Conservation (phyloP, 148 eudicot genomes). For the Fagopyrum homotropicum region DNA sequence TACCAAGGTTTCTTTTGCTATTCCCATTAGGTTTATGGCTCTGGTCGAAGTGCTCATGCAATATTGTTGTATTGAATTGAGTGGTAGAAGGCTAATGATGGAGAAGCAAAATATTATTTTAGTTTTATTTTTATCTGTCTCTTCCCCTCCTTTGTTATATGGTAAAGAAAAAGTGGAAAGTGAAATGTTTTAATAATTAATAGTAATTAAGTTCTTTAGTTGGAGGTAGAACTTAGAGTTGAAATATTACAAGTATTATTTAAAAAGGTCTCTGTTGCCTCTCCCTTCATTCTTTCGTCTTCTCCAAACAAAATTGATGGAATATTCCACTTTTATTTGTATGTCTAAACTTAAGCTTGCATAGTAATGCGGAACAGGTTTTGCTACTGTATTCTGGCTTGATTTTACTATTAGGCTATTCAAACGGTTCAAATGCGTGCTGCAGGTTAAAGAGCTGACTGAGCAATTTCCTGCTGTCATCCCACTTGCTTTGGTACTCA, state of each 20-base stretch:
- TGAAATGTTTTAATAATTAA: neutral
- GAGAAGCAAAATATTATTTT: neutral
- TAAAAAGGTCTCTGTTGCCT: neutral
- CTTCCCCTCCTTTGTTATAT: neutral
- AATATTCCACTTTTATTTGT: neutral
- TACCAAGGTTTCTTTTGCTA: neutral
- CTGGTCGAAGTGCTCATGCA: neutral
- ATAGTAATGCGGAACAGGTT: neutral
- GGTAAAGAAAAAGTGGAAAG: neutral
- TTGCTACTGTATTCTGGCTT: neutral
- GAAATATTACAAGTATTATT: neutral
- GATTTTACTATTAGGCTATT: neutral
- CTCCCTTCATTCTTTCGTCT: neutral
- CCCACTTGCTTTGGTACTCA: constrained; percentile 90
- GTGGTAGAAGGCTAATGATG: neutral
- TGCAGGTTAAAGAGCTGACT: constrained; percentile 81
- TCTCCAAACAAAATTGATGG: neutral
- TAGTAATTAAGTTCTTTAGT: too few relatives aligned
- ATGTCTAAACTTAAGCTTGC: neutral
- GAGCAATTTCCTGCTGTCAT: constrained; percentile 89
- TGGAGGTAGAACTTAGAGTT: too few relatives aligned
- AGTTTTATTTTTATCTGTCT: too few relatives aligned
- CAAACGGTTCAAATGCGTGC: constrained; percentile 7
- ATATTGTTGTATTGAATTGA: neutral
- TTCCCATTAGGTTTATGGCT: neutral